Evolutionary conservation across 495 filamentous ascomycete species (phyloP).

Genomic region (Lasiosphaeria hispida): DNA sequence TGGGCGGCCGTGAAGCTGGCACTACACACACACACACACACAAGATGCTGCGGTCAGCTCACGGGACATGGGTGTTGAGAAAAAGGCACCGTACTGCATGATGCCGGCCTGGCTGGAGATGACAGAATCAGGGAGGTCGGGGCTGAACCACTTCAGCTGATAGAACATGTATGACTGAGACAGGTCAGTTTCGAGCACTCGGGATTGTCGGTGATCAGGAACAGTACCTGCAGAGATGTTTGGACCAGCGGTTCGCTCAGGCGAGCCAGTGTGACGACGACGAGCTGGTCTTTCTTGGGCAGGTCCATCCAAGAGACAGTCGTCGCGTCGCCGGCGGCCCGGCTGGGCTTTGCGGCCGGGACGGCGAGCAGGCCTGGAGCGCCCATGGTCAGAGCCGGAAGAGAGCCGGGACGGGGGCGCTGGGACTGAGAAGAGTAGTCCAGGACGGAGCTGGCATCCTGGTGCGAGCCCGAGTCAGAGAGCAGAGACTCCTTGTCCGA

Average conservation of each 20-base stretch:
- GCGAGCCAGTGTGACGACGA: slow-evolving; percentile 69
- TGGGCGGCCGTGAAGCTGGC: slow-evolving; percentile 80
- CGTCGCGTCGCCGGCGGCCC: slow-evolving; percentile 13
- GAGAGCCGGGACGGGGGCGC: background rate
- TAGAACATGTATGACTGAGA: slow-evolving; percentile 71
- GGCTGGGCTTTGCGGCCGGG: background rate
- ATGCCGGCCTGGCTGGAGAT: slow-evolving; percentile 78
- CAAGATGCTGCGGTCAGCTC: background rate
- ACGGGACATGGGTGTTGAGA: background rate
- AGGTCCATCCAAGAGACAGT: slow-evolving; percentile 65
- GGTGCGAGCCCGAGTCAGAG: background rate
- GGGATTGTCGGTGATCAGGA: background rate
- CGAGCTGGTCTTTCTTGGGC: slow-evolving; percentile 70
- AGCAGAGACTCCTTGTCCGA: background rate
- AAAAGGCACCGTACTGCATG: slow-evolving; percentile 46
- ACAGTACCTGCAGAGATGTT: slow-evolving; percentile 61
- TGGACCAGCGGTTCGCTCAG: slow-evolving; percentile 78
- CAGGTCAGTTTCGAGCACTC: background rate
- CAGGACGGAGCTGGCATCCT: background rate
- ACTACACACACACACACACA: slow-evolving; percentile 5
- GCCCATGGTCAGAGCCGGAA: background rate
- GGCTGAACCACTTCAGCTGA: slow-evolving; percentile 69
- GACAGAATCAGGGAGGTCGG: slow-evolving; percentile 59
- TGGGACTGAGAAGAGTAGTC: background rate
- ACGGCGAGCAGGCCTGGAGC: background rate